A percentile compares a stretch with the other conserved stretches of the same genome.
phyloP scores from a whole-genome alignment of 768 basidiomycete species.

The Tylopilus sp. region DNA sequence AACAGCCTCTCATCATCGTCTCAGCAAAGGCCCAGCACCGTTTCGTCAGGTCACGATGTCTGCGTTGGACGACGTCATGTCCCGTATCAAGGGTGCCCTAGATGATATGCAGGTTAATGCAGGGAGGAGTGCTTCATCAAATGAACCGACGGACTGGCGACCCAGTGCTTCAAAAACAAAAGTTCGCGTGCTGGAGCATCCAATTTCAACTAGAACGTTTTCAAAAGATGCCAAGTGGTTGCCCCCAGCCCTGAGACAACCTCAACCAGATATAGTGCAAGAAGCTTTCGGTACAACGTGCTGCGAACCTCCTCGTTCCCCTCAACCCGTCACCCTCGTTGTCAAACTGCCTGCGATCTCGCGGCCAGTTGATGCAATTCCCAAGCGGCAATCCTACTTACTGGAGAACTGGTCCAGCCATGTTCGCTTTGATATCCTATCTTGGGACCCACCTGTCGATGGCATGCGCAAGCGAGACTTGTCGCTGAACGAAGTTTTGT shows the following conservation, averaged over 20 bases:
- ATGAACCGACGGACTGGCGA: constrained; percentile 23
- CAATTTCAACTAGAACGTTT: constrained; percentile 9
- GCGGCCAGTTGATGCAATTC: constrained; percentile 40
- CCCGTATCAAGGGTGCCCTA: constrained; percentile 79
- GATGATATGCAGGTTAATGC: constrained; percentile 59
- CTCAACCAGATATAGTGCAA: constrained; percentile 34
- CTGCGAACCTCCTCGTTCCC: constrained; percentile 46
- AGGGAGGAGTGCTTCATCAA: constrained; percentile 18
- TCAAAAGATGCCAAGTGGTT: constrained; percentile 50
- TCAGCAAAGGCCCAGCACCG: constrained; percentile 20
- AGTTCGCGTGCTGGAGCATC: constrained; percentile 17
- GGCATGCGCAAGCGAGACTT: constrained; percentile 61
- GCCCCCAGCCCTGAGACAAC: constrained; percentile 49
- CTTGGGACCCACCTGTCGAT: constrained; percentile 68
- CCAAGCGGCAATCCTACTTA: constrained; percentile 44
- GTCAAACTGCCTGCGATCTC: constrained; percentile 50
- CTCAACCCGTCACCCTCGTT: constrained; percentile 36
- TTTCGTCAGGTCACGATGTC: constrained; percentile 61
- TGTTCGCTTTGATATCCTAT: constrained; percentile 61
- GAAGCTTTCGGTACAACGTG: constrained; percentile 48
- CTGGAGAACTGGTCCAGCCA: constrained; percentile 37
- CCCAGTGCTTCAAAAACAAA: constrained; percentile 19
- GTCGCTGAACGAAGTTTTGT: constrained; percentile 63
- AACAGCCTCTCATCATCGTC: constrained; percentile 20
- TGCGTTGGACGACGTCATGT: constrained; percentile 78